A percentile compares a stretch with the other conserved stretches of the same genome.
These are phyloP conservation scores for Fusarium xylarioides DNA, from an alignment of 2,329 filamentous ascomycete genomes.

Conservation along the genomic window DNA sequence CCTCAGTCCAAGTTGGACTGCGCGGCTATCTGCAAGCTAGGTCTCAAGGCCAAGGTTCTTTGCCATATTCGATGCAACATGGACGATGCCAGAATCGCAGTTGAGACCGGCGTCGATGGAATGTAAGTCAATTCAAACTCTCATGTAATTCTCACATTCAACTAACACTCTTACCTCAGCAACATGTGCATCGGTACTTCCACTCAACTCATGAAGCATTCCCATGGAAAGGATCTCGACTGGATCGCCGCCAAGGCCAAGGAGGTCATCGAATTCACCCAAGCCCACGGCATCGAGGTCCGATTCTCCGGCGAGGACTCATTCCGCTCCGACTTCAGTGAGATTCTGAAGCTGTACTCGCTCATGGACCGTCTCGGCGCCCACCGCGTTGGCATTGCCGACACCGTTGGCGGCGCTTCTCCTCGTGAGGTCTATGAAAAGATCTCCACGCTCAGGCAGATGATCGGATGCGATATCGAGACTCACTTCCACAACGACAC, in stretches of 20 bases:
- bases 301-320: conserved; percentile 79
- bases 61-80: conserved; percentile 46
- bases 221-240: conserved; percentile 90
- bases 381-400: conserved; percentile 88
- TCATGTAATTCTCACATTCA: no score
- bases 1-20: conserved; percentile 88
- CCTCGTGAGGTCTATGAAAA: conserved; percentile 91
- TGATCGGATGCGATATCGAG: conserved; percentile 70
- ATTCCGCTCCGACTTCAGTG: conserved; percentile 80
- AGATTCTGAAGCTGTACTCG: conserved; percentile 82
- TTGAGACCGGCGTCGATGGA: conserved; percentile 75
- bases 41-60: conserved; percentile 72
- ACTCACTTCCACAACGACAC: conserved; percentile 80
- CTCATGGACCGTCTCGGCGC: conserved; percentile 86
- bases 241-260: conserved; percentile 73
- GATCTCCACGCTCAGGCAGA: conserved; percentile 78
- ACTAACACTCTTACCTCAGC: conserved; percentile 4
- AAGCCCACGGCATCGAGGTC: conserved; percentile 42
- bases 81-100: conserved; percentile 73
- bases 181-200: conserved; percentile 88
- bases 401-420: conserved; percentile 88
- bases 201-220: conserved; percentile 83
- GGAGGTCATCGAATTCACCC: conserved; percentile 47
- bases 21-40: conserved; percentile 92
- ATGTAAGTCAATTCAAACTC: conserved; percentile 1